These are phyloP conservation scores for Coleophoma cylindrospora DNA, from an alignment of 2,329 filamentous ascomycete species.

Conservation along the genomic window DNA sequence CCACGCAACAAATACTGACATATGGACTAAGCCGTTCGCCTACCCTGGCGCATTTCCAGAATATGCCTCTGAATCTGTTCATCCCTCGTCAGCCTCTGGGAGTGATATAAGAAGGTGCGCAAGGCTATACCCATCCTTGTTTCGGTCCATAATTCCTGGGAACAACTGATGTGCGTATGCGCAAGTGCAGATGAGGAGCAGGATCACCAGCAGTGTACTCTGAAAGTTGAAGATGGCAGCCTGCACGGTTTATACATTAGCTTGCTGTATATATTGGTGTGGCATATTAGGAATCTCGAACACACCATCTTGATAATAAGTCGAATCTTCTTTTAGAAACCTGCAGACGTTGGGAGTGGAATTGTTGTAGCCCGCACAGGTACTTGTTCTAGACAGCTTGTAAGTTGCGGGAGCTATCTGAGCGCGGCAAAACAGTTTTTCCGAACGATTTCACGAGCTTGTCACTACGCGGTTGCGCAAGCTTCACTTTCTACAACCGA, in stretches of 20 bases:
- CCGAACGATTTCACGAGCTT: neutral
- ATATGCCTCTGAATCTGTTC: slow-evolving; percentile 53
- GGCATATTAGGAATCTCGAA: too few relatives aligned
- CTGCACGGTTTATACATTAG: slow-evolving; percentile 37
- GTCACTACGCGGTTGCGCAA: neutral
- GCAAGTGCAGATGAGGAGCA: slow-evolving; percentile 93
- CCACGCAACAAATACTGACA: slow-evolving; percentile 85
- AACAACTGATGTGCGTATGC: slow-evolving; percentile 89
- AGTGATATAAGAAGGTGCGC: neutral
- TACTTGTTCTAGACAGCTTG: neutral
- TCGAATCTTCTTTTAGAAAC: too few relatives aligned
- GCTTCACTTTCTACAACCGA: neutral
- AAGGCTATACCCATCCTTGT: slow-evolving; percentile 74
- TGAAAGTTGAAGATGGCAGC: slow-evolving; percentile 99
- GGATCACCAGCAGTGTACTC: slow-evolving; percentile 87
- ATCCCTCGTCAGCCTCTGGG: slow-evolving; percentile 6
- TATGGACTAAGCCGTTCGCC: slow-evolving; percentile 93
- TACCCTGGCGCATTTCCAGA: slow-evolving; percentile 93
- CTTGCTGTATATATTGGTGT: too few relatives aligned
- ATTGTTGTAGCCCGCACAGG: too few relatives aligned
- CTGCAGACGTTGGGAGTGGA: too few relatives aligned
- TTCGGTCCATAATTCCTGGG: slow-evolving; percentile 83
- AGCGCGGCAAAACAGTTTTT: too few relatives aligned
- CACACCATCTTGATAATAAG: slow-evolving; percentile 8
- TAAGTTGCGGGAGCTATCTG: neutral